Evolutionary conservation across 306 rosid species (phyloP), one percentile per base, ranked within the genome.

Genomic region (Glycine soja): DNA sequence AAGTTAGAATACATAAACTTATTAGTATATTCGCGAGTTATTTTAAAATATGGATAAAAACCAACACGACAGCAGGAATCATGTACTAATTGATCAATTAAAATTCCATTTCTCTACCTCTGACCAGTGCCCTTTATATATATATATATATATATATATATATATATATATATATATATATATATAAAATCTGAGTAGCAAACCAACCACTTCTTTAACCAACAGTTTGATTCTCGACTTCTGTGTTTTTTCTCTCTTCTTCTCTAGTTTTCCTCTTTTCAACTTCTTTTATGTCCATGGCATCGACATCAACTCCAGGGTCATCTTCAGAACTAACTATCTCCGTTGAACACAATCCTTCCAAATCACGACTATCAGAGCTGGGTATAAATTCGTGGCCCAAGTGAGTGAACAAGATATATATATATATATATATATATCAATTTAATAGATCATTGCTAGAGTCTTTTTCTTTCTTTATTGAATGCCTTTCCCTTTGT

Each of bases 331-430:
- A 68, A 70, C 82, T 90, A 50, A 58, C 76, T 81, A 88, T 92
- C 69, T 70, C 47, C 0, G 90, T 92, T 10, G 97, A 92, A 71
- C 88, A 82, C 47, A 90, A 81, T 85, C 95, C 95, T 78, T 87
- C 95, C 42, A 77, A 88, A 54, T 79, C 95, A 74, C 87, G 89
- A 19, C 75, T 92, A 16, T 75, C 88, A 5, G 91, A 89, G 79
- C 50, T 90, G 72, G 89, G 90, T 78, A 90, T 92, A 86, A 88
- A 89, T 84, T 82, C 89, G 19, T 90, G 97, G 97, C 97, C 95
- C 76, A 89, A 90, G 95, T 90, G 79, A 88, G 89, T 75, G 16
- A 15, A 18, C 72, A n/a, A 16, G n/a, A 43, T 19, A 1, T 18
- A 56, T 19, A 19, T 19, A 19, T 19, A 19, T 19, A 19, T 19